Evolutionary conservation across 768 basidiomycete genomes (phyloP).

Genomic region (Ramaria rubella): DNA sequence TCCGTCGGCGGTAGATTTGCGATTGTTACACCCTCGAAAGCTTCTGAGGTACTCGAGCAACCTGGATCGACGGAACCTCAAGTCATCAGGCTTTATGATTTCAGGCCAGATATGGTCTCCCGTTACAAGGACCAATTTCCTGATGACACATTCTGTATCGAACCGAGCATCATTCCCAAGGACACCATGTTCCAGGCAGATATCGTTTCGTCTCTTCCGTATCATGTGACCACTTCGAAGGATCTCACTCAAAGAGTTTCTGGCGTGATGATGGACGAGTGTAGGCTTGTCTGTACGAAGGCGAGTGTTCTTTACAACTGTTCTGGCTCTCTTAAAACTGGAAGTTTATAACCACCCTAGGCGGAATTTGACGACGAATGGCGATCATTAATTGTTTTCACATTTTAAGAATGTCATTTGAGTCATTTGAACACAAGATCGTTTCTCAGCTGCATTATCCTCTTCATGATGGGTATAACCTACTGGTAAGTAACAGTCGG

Average conservation of each 20-base stretch:
- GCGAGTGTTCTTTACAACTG: neutral
- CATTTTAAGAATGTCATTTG: constrained; percentile 3
- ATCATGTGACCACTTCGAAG: neutral
- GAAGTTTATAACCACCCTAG: too few species aligned
- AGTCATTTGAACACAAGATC: neutral
- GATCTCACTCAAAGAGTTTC: neutral
- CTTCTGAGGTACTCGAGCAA: neutral
- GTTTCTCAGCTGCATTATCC: too few species aligned
- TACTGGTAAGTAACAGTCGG: too few species aligned
- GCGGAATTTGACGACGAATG: constrained; percentile 1
- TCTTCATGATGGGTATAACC: too few species aligned
- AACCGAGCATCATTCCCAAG: neutral
- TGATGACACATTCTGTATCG: neutral
- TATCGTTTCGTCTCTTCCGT: neutral
- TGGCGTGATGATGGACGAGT: constrained; percentile 8
- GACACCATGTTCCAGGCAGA: constrained; percentile 1
- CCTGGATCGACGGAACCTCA: neutral
- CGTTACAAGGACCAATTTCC: neutral
- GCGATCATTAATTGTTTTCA: constrained; percentile 1
- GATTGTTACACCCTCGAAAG: neutral
- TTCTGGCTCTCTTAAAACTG: neutral
- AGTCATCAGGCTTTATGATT: constrained; percentile 8
- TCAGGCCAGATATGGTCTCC: neutral
- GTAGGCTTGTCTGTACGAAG: constrained; percentile 3
- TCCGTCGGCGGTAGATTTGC: constrained; percentile 1